Conservation (phyloP, 1,284 basidiomycete genomes). For the Takashimella tepidaria region DNA sequence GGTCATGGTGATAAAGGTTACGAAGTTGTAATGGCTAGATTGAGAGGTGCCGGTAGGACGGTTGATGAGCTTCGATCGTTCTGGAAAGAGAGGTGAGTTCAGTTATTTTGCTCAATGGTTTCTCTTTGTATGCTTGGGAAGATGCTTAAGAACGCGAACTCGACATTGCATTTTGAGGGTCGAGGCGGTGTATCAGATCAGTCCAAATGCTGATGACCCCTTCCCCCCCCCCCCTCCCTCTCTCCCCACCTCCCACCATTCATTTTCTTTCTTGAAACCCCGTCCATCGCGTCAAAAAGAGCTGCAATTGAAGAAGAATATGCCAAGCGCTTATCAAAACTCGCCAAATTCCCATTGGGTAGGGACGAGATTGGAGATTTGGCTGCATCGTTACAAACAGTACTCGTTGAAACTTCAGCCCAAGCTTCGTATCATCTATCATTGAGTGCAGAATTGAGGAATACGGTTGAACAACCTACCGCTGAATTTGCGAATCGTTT, state of each 20-base stretch:
- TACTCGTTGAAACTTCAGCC: constrained; percentile 76
- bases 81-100: constrained; percentile 79
- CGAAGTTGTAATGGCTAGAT: constrained; percentile 80
- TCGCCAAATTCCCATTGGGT: constrained; percentile 73
- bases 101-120: not conserved
- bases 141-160: not conserved
- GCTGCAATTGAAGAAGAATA: constrained; percentile 82
- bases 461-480: constrained; percentile 66
- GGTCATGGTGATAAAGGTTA: constrained; percentile 77
- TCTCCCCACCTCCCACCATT: not conserved
- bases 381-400: constrained; percentile 67
- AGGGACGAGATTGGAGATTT: constrained; percentile 88
- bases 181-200: not conserved
- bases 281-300: constrained; percentile 13
- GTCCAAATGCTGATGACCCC: not conserved
- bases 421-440: constrained; percentile 56
- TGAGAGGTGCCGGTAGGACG: constrained; percentile 77
- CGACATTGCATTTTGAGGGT: not conserved
- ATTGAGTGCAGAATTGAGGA: constrained; percentile 70
- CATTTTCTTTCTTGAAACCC: too few relatives aligned
- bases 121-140: not conserved
- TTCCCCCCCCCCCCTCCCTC: not conserved
- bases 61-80: constrained; percentile 80
- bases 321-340: constrained; percentile 74
- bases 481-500: constrained; percentile 63